Percentiles rank a stretch among this genome's conserved stretches.
These are phyloP conservation scores for Cenchrus americanus DNA, from an alignment of 176 grass and related monocot genomes.

Conservation along the genomic window DNA sequence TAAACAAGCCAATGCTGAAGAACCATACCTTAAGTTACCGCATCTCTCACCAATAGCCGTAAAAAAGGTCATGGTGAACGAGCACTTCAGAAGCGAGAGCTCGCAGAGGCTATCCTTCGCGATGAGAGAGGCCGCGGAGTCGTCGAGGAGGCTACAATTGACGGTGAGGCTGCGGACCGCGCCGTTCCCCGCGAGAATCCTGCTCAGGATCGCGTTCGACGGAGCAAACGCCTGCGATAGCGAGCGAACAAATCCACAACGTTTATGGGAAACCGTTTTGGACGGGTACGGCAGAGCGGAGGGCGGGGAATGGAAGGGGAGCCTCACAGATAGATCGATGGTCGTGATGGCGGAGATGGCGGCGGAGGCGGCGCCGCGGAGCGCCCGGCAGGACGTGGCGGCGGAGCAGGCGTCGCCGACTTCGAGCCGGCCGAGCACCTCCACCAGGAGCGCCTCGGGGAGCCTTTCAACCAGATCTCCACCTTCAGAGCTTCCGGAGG, in stretches of 20 bases:
- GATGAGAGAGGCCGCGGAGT: slow-evolving; percentile 59
- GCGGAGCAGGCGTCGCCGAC: slow-evolving; percentile 78
- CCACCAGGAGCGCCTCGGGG: slow-evolving; percentile 71
- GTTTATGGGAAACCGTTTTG: slow-evolving; percentile 32
- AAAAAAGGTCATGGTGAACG: slow-evolving; percentile 67
- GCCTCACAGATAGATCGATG: slow-evolving; percentile 45
- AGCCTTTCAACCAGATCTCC: slow-evolving; percentile 55
- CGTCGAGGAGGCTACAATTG: slow-evolving; percentile 74
- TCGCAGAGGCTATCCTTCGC: slow-evolving; percentile 67
- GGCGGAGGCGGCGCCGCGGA: slow-evolving; percentile 42
- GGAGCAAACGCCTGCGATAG: slow-evolving; percentile 61
- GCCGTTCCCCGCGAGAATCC: slow-evolving; percentile 65
- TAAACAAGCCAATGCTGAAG: not conserved
- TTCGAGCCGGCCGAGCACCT: slow-evolving; percentile 69
- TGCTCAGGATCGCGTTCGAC: slow-evolving; percentile 52
- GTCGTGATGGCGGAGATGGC: slow-evolving; percentile 33
- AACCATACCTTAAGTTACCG: slow-evolving; percentile 64
- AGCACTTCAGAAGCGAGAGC: slow-evolving; percentile 77
- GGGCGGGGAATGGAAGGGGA: not conserved
- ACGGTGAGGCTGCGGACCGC: slow-evolving; percentile 56
- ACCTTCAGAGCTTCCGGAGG: not conserved
- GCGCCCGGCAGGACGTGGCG: slow-evolving; percentile 75
- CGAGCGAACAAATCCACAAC: slow-evolving; percentile 14
- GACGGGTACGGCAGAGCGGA: not conserved
- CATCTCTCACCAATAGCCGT: slow-evolving; percentile 59